These are phyloP conservation scores for Colletotrichum horii DNA, from an alignment of 2,329 filamentous ascomycete species.

Conservation along the genomic window DNA sequence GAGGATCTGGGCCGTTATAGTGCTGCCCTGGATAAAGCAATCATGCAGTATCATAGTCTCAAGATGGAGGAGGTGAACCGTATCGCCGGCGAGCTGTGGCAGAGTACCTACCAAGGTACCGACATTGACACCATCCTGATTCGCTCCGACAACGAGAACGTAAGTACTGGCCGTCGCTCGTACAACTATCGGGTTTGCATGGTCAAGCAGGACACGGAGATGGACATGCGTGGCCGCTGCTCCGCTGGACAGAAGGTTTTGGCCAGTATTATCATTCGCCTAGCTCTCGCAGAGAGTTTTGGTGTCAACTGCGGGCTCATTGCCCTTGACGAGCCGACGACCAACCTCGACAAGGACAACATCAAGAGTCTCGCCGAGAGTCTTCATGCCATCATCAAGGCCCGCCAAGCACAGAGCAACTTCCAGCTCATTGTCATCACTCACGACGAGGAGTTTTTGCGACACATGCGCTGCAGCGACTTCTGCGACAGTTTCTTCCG, in stretches of 20 bases:
- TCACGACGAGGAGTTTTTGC: conserved; percentile 95
- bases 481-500: conserved; percentile 93
- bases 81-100: conserved; percentile 96
- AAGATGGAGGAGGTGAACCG: conserved; percentile 99
- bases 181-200: conserved; percentile 99
- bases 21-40: conserved; percentile 88
- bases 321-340: conserved; percentile 96
- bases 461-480: conserved; percentile 91
- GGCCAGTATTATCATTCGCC: conserved; percentile 94
- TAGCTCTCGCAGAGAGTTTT: conserved; percentile 95
- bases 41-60: conserved; percentile 94
- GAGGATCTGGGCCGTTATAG: conserved; percentile 87
- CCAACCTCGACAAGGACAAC: conserved; percentile 94
- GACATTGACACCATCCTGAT: conserved; percentile 98
- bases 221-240: conserved; percentile 99
- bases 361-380: conserved; percentile 87
- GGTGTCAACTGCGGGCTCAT: conserved; percentile 95
- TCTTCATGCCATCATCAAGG: conserved; percentile 84
- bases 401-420: conserved; percentile 84
- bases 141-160: conserved; percentile 81
- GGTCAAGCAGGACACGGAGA: conserved; percentile 96
- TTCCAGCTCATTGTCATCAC: conserved; percentile 99
- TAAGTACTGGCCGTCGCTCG: conserved; percentile 71
- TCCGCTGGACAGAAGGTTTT: conserved; percentile 96
- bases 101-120: conserved; percentile 93